phyloP scores from a whole-genome alignment of 1,139 yeast genomes.

The Yamadazyma blattariae region DNA sequence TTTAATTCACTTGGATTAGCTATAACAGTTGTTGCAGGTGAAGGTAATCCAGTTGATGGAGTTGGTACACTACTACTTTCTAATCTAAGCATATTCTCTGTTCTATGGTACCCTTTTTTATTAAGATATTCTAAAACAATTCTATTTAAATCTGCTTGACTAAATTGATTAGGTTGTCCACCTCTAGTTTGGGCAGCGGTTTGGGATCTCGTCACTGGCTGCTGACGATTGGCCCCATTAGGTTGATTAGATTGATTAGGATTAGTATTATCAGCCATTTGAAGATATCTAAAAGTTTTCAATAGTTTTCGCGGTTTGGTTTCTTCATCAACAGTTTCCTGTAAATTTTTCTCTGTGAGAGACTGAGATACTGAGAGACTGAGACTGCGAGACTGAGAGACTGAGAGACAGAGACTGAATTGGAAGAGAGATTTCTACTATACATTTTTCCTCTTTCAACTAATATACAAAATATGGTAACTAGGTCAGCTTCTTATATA shows the following conservation, averaged over 20 bases:
- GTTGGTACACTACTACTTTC: constrained; percentile 76
- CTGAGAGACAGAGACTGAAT: too few species aligned
- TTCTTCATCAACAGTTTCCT: too few species aligned
- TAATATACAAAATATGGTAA: too few species aligned
- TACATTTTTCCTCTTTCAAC: too few species aligned
- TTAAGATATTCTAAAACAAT: constrained; percentile 89
- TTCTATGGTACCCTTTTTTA: constrained; percentile 90
- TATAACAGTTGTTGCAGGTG: constrained; percentile 41
- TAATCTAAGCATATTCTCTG: constrained; percentile 90
- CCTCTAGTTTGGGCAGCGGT: constrained; percentile 8
- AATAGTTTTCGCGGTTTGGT: background rate
- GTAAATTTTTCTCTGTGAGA: too few species aligned
- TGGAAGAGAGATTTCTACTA: too few species aligned
- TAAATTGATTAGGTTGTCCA: constrained; percentile 25
- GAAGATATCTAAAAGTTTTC: background rate
- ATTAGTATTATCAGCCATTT: constrained; percentile 3
- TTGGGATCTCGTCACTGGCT: constrained; percentile 13
- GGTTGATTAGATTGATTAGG: too few species aligned
- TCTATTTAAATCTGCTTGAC: constrained; percentile 80
- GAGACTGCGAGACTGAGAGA: too few species aligned
- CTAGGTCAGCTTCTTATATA: too few species aligned
- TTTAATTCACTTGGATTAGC: constrained; percentile 36
- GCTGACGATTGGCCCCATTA: constrained; percentile 3
- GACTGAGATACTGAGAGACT: too few species aligned
- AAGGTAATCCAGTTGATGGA: constrained; percentile 51